Base-by-base conservation (phyloP, 208 protist genomes). In the Leishmania martiniquensis region DNA sequence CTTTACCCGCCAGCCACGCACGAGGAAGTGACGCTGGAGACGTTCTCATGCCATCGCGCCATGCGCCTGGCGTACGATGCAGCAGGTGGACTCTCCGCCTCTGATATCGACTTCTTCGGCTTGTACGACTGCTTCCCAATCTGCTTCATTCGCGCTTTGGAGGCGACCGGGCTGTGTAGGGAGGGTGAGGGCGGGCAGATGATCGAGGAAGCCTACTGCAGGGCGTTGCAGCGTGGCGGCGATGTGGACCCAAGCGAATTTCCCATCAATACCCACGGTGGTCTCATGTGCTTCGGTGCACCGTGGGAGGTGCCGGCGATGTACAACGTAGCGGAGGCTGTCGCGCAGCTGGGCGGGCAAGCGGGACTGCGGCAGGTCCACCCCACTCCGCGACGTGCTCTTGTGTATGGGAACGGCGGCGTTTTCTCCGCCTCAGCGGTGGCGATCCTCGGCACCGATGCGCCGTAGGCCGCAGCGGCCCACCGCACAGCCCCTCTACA, bases 361-460 rank as follows among this genome's bases (percentile, higher is more conserved):
- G 88, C 89, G 13, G 89, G 86, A 22, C 75, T 25, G 37, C 85
- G 88, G 62, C 91, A 96, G 54, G 78, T 96, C 9, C 62, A 34
- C 54, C 87, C 84, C 9, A 81, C 70, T 1, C 87, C 85, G 22
- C 87, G 82, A 70, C 86, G 90, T 32, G 91, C 93, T 17, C 87
- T 97, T n/a, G 91, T 96, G 39, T 97, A 97, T 77, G 94, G 93
- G 39, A 98, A 97, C 82, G 95, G 93, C 10, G 95, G 93, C 66
- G 88, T 98, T 37, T 97, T 98, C 74, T 95, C 88, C 25, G 84
- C 87, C 42, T 93, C 86, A 0, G 85, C 89, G 20, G 91, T 97
- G 1, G 94, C 91, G 20, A 91, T 97, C 51, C 83, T 97, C 20
- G 86, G 85, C 42, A 74, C 75, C n/a, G 90, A 87, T 25, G 85